These are phyloP conservation scores for Dicorynia guianensis DNA, from an alignment of 306 rosid species.

Conservation along the genomic window DNA sequence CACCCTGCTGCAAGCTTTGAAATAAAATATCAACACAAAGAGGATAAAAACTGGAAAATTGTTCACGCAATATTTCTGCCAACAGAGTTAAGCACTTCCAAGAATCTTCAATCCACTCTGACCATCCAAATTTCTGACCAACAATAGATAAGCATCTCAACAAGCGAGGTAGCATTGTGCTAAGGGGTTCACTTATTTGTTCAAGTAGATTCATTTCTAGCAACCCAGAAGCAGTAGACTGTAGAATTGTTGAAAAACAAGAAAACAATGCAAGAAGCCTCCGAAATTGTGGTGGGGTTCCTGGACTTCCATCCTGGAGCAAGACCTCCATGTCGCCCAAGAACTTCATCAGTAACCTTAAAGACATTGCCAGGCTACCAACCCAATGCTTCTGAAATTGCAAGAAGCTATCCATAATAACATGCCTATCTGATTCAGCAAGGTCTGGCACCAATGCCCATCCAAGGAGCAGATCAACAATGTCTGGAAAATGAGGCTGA, in stretches of 20 bases:
- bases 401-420: constrained; percentile 85
- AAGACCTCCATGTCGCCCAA: constrained; percentile 95
- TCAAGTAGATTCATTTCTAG: constrained; percentile 84
- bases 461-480: constrained; percentile 83
- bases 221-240: constrained; percentile 91
- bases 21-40: constrained; percentile 77
- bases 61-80: constrained; percentile 83
- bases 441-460: constrained; percentile 92
- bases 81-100: constrained; percentile 95
- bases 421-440: constrained; percentile 64
- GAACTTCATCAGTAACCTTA: constrained; percentile 81
- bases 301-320: constrained; percentile 87
- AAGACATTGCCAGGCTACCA: constrained; percentile 77
- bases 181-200: constrained; percentile 81
- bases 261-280: constrained; percentile 82
- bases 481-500: constrained; percentile 86
- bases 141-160: constrained; percentile 80
- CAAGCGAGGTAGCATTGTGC: constrained; percentile 72
- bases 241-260: constrained; percentile 84
- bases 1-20: constrained; percentile 70
- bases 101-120: constrained; percentile 85
- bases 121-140: constrained; percentile 92
- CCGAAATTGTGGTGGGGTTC: constrained; percentile 77
- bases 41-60: constrained; percentile 73
- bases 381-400: constrained; percentile 98